Evolutionary conservation across 352 stramenopile genomes (phyloP).

Genomic region (Peronospora tabacina): DNA sequence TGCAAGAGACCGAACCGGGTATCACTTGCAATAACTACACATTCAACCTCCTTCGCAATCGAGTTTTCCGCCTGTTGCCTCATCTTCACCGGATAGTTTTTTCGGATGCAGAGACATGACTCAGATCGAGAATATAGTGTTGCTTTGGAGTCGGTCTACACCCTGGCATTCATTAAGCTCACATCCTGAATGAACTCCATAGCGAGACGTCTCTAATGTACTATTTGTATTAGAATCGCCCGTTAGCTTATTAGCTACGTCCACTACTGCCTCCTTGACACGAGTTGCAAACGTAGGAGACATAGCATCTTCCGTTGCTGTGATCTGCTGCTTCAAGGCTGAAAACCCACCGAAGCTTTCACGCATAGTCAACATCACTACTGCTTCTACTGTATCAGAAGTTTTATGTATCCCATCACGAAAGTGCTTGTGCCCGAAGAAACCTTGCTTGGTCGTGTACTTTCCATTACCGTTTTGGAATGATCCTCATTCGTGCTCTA

Average conservation of each 20-base stretch:
- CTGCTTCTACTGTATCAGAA: constrained; percentile 18
- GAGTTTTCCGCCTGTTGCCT: too few relatives aligned
- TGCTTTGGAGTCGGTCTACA: constrained; percentile 10
- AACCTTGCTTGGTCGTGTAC: not conserved
- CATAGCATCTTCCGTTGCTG: constrained; percentile 15
- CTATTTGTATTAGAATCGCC: constrained; percentile 9
- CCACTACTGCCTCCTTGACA: constrained; percentile 17
- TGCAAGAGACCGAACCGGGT: constrained; percentile 4
- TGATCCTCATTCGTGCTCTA: not conserved
- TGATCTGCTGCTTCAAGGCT: constrained; percentile 24
- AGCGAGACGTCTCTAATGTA: too few relatives aligned
- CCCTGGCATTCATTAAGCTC: too few relatives aligned
- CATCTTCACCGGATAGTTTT: too few relatives aligned
- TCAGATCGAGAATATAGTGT: too few relatives aligned
- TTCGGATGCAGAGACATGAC: too few relatives aligned
- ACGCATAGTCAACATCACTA: constrained; percentile 22
- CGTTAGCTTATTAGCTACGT: constrained; percentile 14
- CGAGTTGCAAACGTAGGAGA: constrained; percentile 15
- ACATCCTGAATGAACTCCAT: too few relatives aligned
- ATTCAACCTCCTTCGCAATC: too few relatives aligned
- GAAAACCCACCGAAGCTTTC: constrained; percentile 22
- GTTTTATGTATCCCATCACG: not conserved
- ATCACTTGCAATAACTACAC: too few relatives aligned
- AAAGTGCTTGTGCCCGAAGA: constrained; percentile 7
- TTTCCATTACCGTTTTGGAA: not conserved